Conservation (phyloP, 108 stramenopile genomes). For the Nitzschia sp. region DNA sequence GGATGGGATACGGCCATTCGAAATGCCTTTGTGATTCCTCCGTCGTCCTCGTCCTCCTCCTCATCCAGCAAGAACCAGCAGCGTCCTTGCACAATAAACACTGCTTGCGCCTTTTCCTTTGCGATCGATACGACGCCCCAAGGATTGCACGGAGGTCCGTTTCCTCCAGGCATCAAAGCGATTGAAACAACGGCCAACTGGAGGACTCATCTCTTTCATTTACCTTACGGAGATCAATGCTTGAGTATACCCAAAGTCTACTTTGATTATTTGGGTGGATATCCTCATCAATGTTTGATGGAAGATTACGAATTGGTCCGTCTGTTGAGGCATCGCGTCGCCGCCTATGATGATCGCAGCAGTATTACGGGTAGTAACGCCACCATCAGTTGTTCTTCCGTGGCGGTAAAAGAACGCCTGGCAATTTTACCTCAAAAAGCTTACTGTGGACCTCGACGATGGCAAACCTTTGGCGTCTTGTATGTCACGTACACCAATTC, state of each 20-base stretch:
- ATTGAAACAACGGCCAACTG: not conserved
- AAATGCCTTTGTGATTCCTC: not conserved
- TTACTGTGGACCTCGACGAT: conserved; percentile 81
- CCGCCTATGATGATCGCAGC: not conserved
- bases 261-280: conserved; percentile 79
- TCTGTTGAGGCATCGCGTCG: conserved; percentile 57
- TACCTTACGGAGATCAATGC: conserved; percentile 88
- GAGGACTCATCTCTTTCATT: conserved; percentile 40
- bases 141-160: not conserved
- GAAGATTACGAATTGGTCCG: conserved; percentile 89
- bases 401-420: conserved; percentile 27
- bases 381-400: not conserved
- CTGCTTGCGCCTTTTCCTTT: conserved; percentile 71
- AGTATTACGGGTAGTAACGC: not conserved
- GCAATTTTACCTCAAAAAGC: conserved; percentile 46
- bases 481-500: conserved; percentile 73
- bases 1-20: conserved; percentile 45
- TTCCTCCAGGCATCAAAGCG: not conserved
- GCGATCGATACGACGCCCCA: conserved; percentile 51
- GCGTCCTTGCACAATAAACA: conserved; percentile 20
- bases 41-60: no score
- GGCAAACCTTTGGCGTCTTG: conserved; percentile 81
- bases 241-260: conserved; percentile 60
- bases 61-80: not conserved
- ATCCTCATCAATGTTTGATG: conserved; percentile 86